phyloP scores from a whole-genome alignment of 352 stramenopile genomes.

The Phytophthora agathidicida region DNA sequence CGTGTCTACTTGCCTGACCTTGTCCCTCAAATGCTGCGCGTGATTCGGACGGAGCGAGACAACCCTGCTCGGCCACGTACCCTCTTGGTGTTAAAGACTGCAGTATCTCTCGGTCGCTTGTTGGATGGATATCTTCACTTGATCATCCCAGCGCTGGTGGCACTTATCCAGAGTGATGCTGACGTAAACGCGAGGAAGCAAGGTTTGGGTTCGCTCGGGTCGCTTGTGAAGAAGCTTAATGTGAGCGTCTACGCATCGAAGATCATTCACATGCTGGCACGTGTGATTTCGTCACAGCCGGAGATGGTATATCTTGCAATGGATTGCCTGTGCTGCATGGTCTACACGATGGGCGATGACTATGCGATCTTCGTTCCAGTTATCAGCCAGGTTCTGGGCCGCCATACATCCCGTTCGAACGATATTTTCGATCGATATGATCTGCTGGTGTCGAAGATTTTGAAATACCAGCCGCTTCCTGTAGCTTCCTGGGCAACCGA shows the following conservation, averaged over 20 bases:
- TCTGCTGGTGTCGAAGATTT: slow-evolving; percentile 86
- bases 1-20: slow-evolving; percentile 89
- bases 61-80: slow-evolving; percentile 70
- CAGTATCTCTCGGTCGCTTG: slow-evolving; percentile 74
- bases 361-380: slow-evolving; percentile 90
- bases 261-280: slow-evolving; percentile 90
- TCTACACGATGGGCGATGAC: slow-evolving; percentile 90
- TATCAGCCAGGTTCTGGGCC: slow-evolving; percentile 81
- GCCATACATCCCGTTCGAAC: slow-evolving; percentile 69
- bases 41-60: slow-evolving; percentile 84
- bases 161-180: slow-evolving; percentile 84
- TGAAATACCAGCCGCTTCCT: slow-evolving; percentile 87
- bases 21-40: slow-evolving; percentile 87
- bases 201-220: slow-evolving; percentile 79
- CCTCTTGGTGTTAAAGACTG: slow-evolving; percentile 79
- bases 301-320: slow-evolving; percentile 89
- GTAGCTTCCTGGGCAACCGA: slow-evolving; percentile 86
- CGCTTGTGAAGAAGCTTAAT: slow-evolving; percentile 90
- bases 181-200: slow-evolving; percentile 85
- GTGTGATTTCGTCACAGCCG: slow-evolving; percentile 81
- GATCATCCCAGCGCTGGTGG: slow-evolving; percentile 83
- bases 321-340: slow-evolving; percentile 90
- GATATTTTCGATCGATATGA: slow-evolving; percentile 91
- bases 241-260: slow-evolving; percentile 89
- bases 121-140: slow-evolving; percentile 87